phyloP scores from a whole-genome alignment of 768 basidiomycete genomes.

The Solioccasus polychromus region DNA sequence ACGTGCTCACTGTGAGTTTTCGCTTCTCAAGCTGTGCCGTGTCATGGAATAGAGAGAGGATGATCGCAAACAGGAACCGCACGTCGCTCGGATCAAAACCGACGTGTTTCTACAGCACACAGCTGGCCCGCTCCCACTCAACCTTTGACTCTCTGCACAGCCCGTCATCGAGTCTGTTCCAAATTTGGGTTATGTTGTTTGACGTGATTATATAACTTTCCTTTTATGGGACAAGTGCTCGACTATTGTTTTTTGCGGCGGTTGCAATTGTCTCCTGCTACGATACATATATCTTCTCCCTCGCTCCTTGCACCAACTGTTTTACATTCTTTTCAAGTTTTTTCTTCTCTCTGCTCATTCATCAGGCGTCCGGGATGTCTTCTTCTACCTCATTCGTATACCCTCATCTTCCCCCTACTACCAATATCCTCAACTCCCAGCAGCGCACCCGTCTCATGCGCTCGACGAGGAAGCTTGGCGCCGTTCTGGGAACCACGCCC shows the following conservation, averaged over 20 bases:
- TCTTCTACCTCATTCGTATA: slow-evolving; percentile 14
- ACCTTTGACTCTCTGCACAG: too few relatives aligned
- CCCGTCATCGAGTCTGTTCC: too few relatives aligned
- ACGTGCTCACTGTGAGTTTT: too few relatives aligned
- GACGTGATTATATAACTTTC: slow-evolving; percentile 12
- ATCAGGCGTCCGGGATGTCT: slow-evolving; percentile 22
- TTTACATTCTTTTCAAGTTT: background rate
- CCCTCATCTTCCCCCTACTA: slow-evolving; percentile 33
- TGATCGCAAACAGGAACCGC: background rate
- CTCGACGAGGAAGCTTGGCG: slow-evolving; percentile 36
- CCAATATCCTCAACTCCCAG: slow-evolving; percentile 29
- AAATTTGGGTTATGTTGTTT: slow-evolving; percentile 1
- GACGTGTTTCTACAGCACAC: too few relatives aligned
- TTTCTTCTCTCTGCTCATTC: background rate
- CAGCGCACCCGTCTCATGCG: slow-evolving; percentile 37
- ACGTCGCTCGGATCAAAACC: too few relatives aligned
- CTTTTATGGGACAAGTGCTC: slow-evolving; percentile 15
- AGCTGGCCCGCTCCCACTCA: too few relatives aligned
- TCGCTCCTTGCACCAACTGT: slow-evolving; percentile 3
- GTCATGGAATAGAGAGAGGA: too few relatives aligned
- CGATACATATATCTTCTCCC: slow-evolving; percentile 4
- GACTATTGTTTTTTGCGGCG: slow-evolving; percentile 2
- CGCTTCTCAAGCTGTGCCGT: too few relatives aligned
- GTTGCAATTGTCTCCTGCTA: slow-evolving; percentile 5
- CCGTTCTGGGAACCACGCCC: slow-evolving; percentile 37